phyloP scores from a whole-genome alignment of 1,284 basidiomycete species.

The Trametes sp. region DNA sequence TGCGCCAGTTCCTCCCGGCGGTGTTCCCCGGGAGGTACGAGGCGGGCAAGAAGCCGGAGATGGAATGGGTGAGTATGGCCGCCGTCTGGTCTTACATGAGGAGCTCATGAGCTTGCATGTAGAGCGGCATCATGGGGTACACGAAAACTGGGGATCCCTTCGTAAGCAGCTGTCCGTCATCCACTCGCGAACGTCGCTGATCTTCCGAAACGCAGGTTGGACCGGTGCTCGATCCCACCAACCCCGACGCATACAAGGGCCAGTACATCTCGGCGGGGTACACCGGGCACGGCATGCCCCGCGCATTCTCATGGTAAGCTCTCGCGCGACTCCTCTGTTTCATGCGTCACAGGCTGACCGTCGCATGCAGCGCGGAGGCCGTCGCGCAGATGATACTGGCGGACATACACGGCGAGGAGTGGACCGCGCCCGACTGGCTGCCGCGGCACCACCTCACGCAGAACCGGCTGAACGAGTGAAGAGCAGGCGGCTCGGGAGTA shows the following conservation, averaged over 20 bases:
- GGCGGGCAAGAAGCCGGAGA: slow-evolving; percentile 57
- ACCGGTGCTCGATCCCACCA: slow-evolving; percentile 52
- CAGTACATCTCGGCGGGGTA: slow-evolving; percentile 83
- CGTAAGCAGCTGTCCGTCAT: slow-evolving; percentile 51
- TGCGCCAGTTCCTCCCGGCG: slow-evolving; percentile 65
- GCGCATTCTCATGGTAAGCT: slow-evolving; percentile 73
- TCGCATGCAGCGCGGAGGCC: slow-evolving; percentile 62
- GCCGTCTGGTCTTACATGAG: not conserved
- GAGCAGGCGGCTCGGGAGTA: not conserved
- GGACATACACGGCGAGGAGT: slow-evolving; percentile 54
- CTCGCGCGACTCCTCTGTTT: not conserved
- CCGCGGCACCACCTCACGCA: slow-evolving; percentile 67
- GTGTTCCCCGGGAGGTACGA: slow-evolving; percentile 65
- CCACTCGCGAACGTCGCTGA: not conserved
- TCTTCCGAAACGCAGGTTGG: slow-evolving; percentile 60
- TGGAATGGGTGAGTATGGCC: slow-evolving; percentile 71
- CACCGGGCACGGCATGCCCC: slow-evolving; percentile 83
- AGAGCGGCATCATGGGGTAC: slow-evolving; percentile 88
- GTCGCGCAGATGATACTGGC: slow-evolving; percentile 70
- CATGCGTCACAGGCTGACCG: not conserved
- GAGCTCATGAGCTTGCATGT: slow-evolving; percentile 2
- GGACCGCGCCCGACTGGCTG: slow-evolving; percentile 67
- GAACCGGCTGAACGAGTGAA: slow-evolving; percentile 17
- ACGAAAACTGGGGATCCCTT: slow-evolving; percentile 72
- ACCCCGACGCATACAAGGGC: slow-evolving; percentile 47